phyloP scores from a whole-genome alignment of 2,329 filamentous ascomycete species.

The Hypoxylon sp. region DNA sequence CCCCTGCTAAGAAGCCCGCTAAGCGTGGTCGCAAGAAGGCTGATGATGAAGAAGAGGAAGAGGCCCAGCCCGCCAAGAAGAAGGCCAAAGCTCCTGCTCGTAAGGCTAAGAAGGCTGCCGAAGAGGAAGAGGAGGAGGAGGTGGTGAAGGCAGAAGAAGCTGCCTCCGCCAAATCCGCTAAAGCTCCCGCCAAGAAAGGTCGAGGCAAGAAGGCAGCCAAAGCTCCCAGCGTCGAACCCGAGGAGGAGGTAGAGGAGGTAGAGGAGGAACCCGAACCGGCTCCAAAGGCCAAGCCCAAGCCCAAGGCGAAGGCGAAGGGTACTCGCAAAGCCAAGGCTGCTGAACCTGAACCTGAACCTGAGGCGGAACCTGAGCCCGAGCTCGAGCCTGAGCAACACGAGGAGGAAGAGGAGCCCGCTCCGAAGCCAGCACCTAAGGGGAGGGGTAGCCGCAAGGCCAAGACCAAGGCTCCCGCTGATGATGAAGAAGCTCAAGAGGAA shows the following conservation, averaged over 20 bases:
- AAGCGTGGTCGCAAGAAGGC: conserved; percentile 56
- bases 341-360: conserved; percentile 29
- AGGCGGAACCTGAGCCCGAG: conserved; percentile 37
- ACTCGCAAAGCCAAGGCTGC: conserved; percentile 46
- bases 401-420: conserved; percentile 45
- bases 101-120: conserved; percentile 52
- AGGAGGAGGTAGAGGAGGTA: conserved; percentile 46
- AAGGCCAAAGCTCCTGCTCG: conserved; percentile 53
- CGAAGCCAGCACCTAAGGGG: conserved; percentile 50
- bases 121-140: conserved; percentile 44
- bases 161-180: conserved; percentile 36
- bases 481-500: conserved; percentile 45
- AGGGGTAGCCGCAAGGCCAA: conserved; percentile 52
- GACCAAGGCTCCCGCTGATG: conserved; percentile 43
- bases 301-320: conserved; percentile 43
- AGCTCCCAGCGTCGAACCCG: conserved; percentile 46
- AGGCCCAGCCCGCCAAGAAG: conserved; percentile 57
- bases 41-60: conserved; percentile 50
- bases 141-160: conserved; percentile 42
- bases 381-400: conserved; percentile 45
- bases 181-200: conserved; percentile 45
- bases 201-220: conserved; percentile 52
- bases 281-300: conserved; percentile 47
- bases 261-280: conserved; percentile 51
- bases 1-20: conserved; percentile 52